A percentile compares a stretch with the other conserved stretches of the same genome.
Conservation (phyloP, 805 yeast genomes). For the Maudiozyma turicensis region DNA sequence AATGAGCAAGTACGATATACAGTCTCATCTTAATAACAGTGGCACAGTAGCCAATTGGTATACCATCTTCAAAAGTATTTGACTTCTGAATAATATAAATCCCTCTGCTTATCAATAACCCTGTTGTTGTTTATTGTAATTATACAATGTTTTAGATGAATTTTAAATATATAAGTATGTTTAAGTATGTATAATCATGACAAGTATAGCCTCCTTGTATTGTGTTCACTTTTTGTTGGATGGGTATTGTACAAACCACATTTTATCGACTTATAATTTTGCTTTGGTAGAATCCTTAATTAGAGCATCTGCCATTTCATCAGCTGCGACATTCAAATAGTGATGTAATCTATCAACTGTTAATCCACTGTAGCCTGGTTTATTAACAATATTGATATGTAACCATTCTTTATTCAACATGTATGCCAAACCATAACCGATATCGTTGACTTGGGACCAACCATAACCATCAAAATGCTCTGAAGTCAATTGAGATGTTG, state of each 20-base stretch:
- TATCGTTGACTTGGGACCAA: conserved; percentile 89
- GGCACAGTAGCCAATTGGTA: no score
- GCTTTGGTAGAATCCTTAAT: conserved; percentile 3
- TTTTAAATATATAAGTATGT: neutral
- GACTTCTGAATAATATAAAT: no score
- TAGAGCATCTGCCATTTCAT: conserved; percentile 58
- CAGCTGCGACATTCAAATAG: conserved; percentile 68
- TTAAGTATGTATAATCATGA: no score
- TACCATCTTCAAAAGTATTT: no score
- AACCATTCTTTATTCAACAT: conserved; percentile 80
- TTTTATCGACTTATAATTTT: conserved; percentile 3
- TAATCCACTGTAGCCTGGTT: conserved; percentile 33
- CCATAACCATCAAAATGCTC: conserved; percentile 87
- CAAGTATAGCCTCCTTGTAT: neutral
- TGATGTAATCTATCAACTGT: conserved; percentile 40
- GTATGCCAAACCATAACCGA: conserved; percentile 90
- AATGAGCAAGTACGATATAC: no score
- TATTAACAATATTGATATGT: conserved; percentile 71
- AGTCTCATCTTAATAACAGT: no score
- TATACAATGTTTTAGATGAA: no score
- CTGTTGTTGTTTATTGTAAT: no score
- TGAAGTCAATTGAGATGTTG: conserved; percentile 83
- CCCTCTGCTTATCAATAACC: no score
- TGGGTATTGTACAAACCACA: no score
- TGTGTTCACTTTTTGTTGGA: neutral